Percentiles rank a stretch among this genome's conserved stretches.
phyloP scores from a whole-genome alignment of 1,284 basidiomycete species.

The Ceratobasidium papillatum region DNA sequence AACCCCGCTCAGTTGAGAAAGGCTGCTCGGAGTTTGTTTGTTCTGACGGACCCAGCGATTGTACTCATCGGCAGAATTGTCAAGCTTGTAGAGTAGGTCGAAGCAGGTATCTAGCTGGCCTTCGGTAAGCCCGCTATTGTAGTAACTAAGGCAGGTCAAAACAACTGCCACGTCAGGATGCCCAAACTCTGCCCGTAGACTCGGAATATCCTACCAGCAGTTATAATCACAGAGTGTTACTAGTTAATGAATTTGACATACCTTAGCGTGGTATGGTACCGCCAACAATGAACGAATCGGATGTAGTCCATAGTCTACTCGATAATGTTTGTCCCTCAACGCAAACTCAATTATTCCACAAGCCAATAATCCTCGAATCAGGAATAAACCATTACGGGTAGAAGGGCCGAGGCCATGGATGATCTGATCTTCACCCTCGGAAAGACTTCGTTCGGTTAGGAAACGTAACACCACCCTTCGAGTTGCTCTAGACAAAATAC shows the following conservation, averaged over 20 bases:
- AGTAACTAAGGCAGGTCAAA: conserved; percentile 64
- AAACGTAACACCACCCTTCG: conserved; percentile 15
- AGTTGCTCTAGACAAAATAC: neutral
- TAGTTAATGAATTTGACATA: neutral
- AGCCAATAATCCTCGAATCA: conserved; percentile 57
- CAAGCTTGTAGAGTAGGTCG: conserved; percentile 55
- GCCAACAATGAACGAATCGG: conserved; percentile 58
- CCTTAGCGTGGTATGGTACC: conserved; percentile 63
- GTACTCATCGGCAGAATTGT: conserved; percentile 59
- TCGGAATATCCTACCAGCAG: conserved; percentile 55
- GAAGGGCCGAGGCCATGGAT: neutral
- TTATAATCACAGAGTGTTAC: neutral
- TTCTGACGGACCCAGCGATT: conserved; percentile 54
- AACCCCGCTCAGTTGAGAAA: conserved; percentile 53
- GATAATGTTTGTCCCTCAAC: conserved; percentile 58
- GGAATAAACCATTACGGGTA: conserved; percentile 55
- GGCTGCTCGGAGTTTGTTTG: conserved; percentile 48
- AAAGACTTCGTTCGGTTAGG: conserved; percentile 4
- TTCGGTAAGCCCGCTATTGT: conserved; percentile 59
- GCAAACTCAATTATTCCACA: conserved; percentile 56
- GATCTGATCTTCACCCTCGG: neutral
- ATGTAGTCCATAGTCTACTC: conserved; percentile 64
- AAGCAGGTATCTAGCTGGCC: conserved; percentile 56
- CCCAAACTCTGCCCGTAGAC: conserved; percentile 62
- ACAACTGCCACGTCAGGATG: conserved; percentile 62